Evolutionary conservation across 306 rosid genomes (phyloP).

Genomic region (Malus fusca): DNA sequence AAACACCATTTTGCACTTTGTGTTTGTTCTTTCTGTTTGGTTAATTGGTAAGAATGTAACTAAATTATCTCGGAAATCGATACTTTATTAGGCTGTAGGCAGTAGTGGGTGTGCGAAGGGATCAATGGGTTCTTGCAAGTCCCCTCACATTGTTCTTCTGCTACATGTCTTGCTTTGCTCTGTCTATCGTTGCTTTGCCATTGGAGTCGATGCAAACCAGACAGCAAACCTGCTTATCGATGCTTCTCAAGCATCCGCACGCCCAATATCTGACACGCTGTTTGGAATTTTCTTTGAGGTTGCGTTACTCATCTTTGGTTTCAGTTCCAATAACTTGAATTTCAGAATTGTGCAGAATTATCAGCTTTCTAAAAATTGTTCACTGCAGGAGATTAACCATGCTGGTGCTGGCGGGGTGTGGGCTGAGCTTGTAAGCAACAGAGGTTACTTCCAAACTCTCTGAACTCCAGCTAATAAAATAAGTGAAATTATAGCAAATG

Average conservation of each 20-base stretch:
- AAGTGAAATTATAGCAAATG: background rate
- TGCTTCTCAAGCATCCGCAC: conserved; percentile 57
- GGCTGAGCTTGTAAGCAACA: conserved; percentile 68
- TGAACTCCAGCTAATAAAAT: background rate
- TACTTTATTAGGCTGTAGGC: conserved; percentile 23
- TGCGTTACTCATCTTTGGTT: background rate
- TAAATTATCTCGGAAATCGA: conserved; percentile 2
- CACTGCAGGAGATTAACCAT: conserved; percentile 70
- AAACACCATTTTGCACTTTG: background rate
- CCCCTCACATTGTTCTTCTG: conserved; percentile 28
- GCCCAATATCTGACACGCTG: conserved; percentile 49
- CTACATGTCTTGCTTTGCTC: conserved; percentile 34
- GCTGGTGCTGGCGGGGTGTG: conserved; percentile 83
- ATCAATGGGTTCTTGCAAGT: conserved; percentile 46
- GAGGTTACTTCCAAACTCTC: conserved; percentile 36
- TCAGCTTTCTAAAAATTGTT: background rate
- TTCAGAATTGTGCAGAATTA: too few relatives aligned
- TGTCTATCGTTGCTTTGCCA: conserved; percentile 32
- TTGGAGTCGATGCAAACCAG: conserved; percentile 29
- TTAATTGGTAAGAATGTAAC: conserved; percentile 9
- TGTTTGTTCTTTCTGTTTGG: background rate
- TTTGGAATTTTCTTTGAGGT: conserved; percentile 93
- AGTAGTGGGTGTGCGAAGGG: conserved; percentile 40
- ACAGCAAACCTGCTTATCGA: conserved; percentile 38
- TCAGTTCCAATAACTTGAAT: background rate